These are phyloP conservation scores for Lichtheimia corymbifera DNA, from an alignment of 371 early-diverging fungal species.

Conservation along the genomic window DNA sequence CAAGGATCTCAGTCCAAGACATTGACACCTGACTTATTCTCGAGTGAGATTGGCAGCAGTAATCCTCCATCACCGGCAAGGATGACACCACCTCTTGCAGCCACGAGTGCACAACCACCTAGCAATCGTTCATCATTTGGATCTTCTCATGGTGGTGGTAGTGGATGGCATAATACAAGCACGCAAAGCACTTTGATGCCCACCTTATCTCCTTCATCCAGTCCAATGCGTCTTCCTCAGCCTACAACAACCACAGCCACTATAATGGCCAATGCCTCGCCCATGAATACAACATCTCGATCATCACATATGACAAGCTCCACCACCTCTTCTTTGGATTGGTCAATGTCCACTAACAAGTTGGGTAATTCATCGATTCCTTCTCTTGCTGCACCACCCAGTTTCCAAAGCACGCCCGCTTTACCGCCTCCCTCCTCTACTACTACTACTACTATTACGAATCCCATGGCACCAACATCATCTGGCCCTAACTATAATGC, in stretches of 20 bases:
- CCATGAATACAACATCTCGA: background rate
- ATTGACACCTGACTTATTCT: conserved; percentile 23
- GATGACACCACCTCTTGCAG: conserved; percentile 1
- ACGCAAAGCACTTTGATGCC: conserved; percentile 19
- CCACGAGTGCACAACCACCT: conserved; percentile 9
- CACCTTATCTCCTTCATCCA: conserved; percentile 7
- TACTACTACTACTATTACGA: conserved; percentile 2
- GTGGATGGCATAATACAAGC: conserved; percentile 10
- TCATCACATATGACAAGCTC: conserved; percentile 2
- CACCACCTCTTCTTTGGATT: background rate
- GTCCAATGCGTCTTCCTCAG: conserved; percentile 11
- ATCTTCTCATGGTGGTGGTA: background rate
- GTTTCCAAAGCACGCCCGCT: conserved; percentile 9
- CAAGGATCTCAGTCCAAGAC: conserved; percentile 1
- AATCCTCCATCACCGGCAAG: background rate
- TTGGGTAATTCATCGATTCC: conserved; percentile 4
- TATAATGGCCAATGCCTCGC: no score
- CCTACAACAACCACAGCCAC: background rate
- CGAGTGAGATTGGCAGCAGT: background rate
- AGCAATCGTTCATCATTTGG: background rate
- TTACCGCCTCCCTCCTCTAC: conserved; percentile 14
- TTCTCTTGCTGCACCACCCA: conserved; percentile 3
- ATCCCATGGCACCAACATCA: background rate
- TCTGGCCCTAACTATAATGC: conserved; percentile 15
- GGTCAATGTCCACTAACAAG: background rate